Base-by-base conservation (phyloP, 768 basidiomycete genomes). In the Cantharellus cinnabarinus region DNA sequence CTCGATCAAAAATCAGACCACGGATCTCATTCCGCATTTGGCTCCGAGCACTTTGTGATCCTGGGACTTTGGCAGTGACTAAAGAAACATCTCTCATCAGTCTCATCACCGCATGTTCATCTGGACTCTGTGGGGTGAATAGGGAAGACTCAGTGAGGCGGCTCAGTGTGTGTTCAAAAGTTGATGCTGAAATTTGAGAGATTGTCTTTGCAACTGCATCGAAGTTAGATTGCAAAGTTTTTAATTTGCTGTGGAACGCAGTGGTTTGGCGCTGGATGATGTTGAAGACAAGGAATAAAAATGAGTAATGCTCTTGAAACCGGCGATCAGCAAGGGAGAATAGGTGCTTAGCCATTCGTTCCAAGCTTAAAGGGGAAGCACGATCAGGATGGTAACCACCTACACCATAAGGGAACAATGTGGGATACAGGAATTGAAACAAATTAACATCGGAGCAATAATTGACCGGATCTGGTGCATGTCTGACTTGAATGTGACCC, bases 271-370 rank as follows among this genome's bases (percentile, higher is more conserved):
- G 10, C 44, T 66, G 66, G 4, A 66, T 35, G 0, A 67, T 65
- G 41, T 64, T 66, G 37, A 64, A 65, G 2, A 56, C 56, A 0
- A 59, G 51, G 56, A 65, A 66, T 29, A 58, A 14, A 55, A 62
- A 65, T 14, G 61, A 62, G 20, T 53, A 42, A 56, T 66, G 61
- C 15, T 62, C 38, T 50, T 65, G 66, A 50, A 67, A 67, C 29
- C 56, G 52, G 4, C 57, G n/a, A 50, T 64, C 65, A 3, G 39
- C 14, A 2, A 64, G 48, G 3, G 29, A 20, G 41, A 63, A 53
- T 7, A 54, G 58, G 42, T 62, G 61, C 39, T 58, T 57, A 0
- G 51, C 58, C 15, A 63, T 60, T 34, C 15, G 1, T 20, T 58
- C 50, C 20, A 64, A 29, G 10, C 39, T 42, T 10, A 29, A 29